Conservation (phyloP, 208 protist genomes). For the Strigomonas oncopelti region DNA sequence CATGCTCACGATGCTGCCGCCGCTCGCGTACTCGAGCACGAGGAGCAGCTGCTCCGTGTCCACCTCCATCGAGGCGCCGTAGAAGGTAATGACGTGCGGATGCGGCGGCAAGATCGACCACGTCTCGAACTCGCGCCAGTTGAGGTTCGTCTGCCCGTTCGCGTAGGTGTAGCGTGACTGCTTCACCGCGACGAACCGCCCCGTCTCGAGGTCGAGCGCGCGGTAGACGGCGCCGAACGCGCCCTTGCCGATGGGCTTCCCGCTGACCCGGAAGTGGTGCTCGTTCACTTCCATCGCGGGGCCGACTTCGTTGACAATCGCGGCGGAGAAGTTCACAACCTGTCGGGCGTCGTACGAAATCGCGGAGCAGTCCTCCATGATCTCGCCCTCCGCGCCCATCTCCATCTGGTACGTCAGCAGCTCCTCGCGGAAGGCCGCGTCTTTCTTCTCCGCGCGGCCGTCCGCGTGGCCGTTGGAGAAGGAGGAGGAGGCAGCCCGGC, state of each 20-base stretch:
- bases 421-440: background rate
- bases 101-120: conserved; percentile 59
- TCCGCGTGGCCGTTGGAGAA: too few species aligned
- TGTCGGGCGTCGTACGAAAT: background rate
- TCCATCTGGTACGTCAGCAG: conserved; percentile 4
- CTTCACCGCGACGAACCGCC: conserved; percentile 59
- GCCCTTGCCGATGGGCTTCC: conserved; percentile 52
- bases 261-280: conserved; percentile 54
- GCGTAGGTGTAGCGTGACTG: conserved; percentile 53
- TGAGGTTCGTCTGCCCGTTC: conserved; percentile 30
- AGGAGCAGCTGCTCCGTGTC: conserved; percentile 59
- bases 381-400: background rate
- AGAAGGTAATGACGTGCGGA: conserved; percentile 62
- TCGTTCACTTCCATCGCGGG: conserved; percentile 27
- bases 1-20: conserved; percentile 50
- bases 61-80: conserved; percentile 55
- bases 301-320: conserved; percentile 37
- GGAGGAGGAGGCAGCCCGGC: too few species aligned
- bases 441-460: too few species aligned
- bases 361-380: background rate
- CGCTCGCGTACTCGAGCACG: conserved; percentile 65
- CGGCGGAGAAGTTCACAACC: conserved; percentile 47
- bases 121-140: conserved; percentile 57
- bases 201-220: conserved; percentile 59
- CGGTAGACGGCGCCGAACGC: conserved; percentile 66